Evolutionary conservation across 2,329 filamentous ascomycete genomes (phyloP).

Genomic region (Curvularia sp.): DNA sequence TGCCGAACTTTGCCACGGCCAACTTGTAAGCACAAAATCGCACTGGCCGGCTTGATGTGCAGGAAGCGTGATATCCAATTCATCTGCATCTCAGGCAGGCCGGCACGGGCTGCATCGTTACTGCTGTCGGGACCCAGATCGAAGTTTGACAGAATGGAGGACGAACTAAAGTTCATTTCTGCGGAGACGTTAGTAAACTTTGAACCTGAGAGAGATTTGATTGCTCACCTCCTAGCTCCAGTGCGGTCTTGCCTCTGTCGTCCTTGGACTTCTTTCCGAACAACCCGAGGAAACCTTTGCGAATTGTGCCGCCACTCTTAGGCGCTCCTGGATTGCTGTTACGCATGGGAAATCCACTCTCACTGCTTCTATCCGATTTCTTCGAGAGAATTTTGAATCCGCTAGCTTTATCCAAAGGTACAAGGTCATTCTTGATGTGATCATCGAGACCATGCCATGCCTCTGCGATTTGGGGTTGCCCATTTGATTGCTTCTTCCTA

Average conservation of each 20-base stretch:
- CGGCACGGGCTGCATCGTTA: conserved; percentile 51
- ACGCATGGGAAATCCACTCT: conserved; percentile 56
- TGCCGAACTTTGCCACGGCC: conserved; percentile 76
- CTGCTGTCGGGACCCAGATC: conserved; percentile 43
- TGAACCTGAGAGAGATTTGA: conserved; percentile 15
- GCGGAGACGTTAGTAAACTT: conserved; percentile 17
- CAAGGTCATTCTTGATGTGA: conserved; percentile 36
- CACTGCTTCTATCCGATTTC: conserved; percentile 39
- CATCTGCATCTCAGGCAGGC: conserved; percentile 56
- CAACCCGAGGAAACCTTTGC: conserved; percentile 59
- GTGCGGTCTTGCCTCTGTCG: conserved; percentile 46
- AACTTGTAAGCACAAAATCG: conserved; percentile 76
- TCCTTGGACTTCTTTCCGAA: conserved; percentile 60
- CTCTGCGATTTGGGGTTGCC: conserved; percentile 43
- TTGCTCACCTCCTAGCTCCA: conserved; percentile 52
- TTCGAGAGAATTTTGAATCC: conserved; percentile 30
- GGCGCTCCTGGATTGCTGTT: conserved; percentile 35
- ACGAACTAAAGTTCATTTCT: conserved; percentile 40
- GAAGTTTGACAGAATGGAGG: conserved; percentile 44
- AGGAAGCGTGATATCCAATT: conserved; percentile 92
- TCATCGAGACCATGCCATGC: conserved; percentile 49
- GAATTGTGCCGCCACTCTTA: conserved; percentile 49
- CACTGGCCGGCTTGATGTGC: conserved; percentile 82
- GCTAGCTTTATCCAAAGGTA: conserved; percentile 12
- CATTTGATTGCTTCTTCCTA: conserved; percentile 39